Evolutionary conservation across 2,329 filamentous ascomycete genomes (phyloP), one percentile per base, ranked within the genome.

Genomic region (Alternaria sp.): DNA sequence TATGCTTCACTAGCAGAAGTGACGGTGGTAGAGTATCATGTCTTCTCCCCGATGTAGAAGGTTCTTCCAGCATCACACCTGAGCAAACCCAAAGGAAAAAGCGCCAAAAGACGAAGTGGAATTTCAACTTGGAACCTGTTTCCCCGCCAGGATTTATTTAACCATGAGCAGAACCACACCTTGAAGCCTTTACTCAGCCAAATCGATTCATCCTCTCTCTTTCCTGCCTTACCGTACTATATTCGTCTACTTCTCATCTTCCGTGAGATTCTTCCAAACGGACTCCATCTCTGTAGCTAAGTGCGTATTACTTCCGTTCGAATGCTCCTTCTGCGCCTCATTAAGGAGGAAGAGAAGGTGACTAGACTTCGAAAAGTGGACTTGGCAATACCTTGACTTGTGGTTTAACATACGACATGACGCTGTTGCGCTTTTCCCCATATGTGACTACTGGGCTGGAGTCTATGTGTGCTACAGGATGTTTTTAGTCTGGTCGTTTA

Each of bases 331-430:
- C 21, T 46, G 24, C 24, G 41, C 17, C 41, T 54, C 33, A 26
- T 33, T 33, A 11, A 7, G 17, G 31, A 48, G 13, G 13, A 34
- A 14, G 29, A 17, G 14, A 34, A 11, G 44, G 5, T 36, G 44
- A 36, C 13, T 21, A 24, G 44, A 48, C 4, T 34, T 48, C 26
- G 14, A 11, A 24, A 5, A 17, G 44, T 13, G 44, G 44, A 1
- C 4, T 14, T 48, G 29, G 29, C 44, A 46, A 28, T 33, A 46
- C 44, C 40, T 48, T 48, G 44, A 10, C 29, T 36, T 13, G 21
- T 48, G 44, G 44, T 48, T 34, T 31, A 34, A 21, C 8, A 48
- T 48, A 31, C 44, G 21, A 36, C 44, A 48, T 48, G 44, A 48
- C 44, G 44, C 36, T 48, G 8, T 48, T 48, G 44, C 5, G 44